A percentile compares a stretch with the other conserved stretches of the same genome.
These are phyloP conservation scores for Pinus taeda DNA, from an alignment of 75 land plant genomes.

Conservation along the genomic window DNA sequence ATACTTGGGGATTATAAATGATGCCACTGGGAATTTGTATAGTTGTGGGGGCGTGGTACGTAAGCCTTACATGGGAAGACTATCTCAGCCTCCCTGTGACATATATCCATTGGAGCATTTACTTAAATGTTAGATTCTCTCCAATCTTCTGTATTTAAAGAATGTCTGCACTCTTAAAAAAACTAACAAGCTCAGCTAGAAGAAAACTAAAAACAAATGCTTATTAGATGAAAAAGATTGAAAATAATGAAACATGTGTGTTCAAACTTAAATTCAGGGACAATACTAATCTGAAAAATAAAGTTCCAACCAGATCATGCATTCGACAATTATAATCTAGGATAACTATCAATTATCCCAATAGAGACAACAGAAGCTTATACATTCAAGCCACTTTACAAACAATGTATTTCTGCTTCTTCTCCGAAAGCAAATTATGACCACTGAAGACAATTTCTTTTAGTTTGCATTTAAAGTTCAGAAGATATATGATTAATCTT, in stretches of 20 bases:
- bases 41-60: no score
- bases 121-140: no score
- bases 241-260: neutral
- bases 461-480: neutral
- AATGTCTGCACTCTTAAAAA: neutral
- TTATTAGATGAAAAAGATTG: neutral
- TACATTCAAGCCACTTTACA: neutral
- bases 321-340: neutral
- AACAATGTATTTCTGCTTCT: neutral
- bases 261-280: neutral
- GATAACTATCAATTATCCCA: neutral
- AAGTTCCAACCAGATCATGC: neutral
- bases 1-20: no score
- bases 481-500: neutral
- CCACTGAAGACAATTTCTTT: neutral
- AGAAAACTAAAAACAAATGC: constrained; percentile 2
- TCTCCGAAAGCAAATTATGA: no score
- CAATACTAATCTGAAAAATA: neutral
- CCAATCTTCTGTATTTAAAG: no score
- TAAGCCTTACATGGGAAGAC: no score
- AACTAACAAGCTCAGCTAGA: neutral
- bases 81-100: no score
- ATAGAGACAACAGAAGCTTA: neutral
- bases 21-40: no score
- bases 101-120: no score